These are phyloP conservation scores for Monotropa hypopitys DNA, from an alignment of 179 eudicot genomes.

Conservation along the genomic window DNA sequence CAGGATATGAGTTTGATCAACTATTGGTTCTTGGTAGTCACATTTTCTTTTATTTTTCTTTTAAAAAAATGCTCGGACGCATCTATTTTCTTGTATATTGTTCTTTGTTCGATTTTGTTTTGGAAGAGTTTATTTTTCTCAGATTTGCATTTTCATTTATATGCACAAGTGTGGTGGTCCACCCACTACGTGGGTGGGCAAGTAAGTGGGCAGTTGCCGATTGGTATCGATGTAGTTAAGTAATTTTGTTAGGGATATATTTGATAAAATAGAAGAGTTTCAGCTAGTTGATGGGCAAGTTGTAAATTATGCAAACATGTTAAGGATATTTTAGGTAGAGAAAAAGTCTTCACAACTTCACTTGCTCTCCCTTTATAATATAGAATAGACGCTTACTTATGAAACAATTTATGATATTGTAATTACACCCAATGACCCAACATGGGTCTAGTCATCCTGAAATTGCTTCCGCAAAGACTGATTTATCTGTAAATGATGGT, in stretches of 20 bases:
- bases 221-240: too few species aligned
- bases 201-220: too few species aligned
- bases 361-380: too few species aligned
- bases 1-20: slow-evolving; percentile 69
- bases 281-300: too few species aligned
- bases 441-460: not conserved
- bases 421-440: not conserved
- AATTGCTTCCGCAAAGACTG: not conserved
- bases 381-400: not conserved
- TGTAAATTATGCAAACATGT: too few species aligned
- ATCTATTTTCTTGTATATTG: not conserved
- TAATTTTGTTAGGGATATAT: too few species aligned
- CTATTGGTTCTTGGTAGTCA: slow-evolving; percentile 66
- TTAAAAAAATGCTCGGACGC: not conserved
- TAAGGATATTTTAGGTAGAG: too few species aligned
- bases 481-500: not conserved
- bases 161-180: too few species aligned
- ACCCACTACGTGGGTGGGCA: too few species aligned
- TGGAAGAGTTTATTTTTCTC: not conserved
- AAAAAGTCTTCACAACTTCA: too few species aligned
- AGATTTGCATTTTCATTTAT: not conserved
- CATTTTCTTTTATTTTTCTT: not conserved
- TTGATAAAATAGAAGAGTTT: too few species aligned
- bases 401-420: not conserved
- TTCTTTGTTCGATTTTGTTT: not conserved